A percentile compares a stretch with the other conserved stretches of the same genome.
Conservation (phyloP, 805 yeast species). For the Tetrapisispora iriomotensis region DNA sequence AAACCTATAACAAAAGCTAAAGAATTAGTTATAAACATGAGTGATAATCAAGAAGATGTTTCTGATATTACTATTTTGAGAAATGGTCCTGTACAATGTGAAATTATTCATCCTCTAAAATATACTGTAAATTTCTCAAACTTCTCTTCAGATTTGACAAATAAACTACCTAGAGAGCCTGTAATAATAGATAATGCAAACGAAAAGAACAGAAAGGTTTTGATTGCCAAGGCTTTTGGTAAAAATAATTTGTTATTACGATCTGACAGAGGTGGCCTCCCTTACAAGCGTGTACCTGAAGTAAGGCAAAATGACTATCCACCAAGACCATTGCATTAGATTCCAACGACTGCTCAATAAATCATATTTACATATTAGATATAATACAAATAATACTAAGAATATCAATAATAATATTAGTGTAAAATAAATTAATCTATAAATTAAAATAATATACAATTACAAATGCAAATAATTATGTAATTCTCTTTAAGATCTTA, state of each 20-base stretch:
- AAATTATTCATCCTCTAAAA: slow-evolving; percentile 15
- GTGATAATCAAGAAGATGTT: slow-evolving; percentile 7
- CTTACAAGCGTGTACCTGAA: slow-evolving; percentile 28
- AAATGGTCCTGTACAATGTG: slow-evolving; percentile 24
- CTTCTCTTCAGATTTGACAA: slow-evolving; percentile 18
- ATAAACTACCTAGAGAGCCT: slow-evolving; percentile 23
- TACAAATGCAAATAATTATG: too few relatives aligned
- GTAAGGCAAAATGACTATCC: slow-evolving; percentile 24
- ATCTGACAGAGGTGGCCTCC: slow-evolving; percentile 29
- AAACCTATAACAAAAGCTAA: slow-evolving; percentile 10
- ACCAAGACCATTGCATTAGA: slow-evolving; percentile 11
- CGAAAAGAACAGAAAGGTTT: slow-evolving; percentile 10
- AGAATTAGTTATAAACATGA: slow-evolving; percentile 11
- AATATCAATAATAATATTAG: too few relatives aligned
- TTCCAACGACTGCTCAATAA: too few relatives aligned
- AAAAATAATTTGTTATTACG: slow-evolving; percentile 23
- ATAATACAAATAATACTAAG: too few relatives aligned
- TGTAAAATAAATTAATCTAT: too few relatives aligned
- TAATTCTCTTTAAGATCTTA: too few relatives aligned
- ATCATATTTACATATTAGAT: too few relatives aligned
- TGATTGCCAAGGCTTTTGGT: slow-evolving; percentile 28
- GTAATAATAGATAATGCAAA: slow-evolving; percentile 8
- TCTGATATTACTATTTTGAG: slow-evolving; percentile 24
- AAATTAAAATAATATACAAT: too few relatives aligned
- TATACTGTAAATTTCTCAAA: slow-evolving; percentile 20